Percentiles rank a stretch among this genome's conserved stretches.
phyloP scores from a whole-genome alignment of 805 yeast genomes.

The Lipomyces yamanashiensis region DNA sequence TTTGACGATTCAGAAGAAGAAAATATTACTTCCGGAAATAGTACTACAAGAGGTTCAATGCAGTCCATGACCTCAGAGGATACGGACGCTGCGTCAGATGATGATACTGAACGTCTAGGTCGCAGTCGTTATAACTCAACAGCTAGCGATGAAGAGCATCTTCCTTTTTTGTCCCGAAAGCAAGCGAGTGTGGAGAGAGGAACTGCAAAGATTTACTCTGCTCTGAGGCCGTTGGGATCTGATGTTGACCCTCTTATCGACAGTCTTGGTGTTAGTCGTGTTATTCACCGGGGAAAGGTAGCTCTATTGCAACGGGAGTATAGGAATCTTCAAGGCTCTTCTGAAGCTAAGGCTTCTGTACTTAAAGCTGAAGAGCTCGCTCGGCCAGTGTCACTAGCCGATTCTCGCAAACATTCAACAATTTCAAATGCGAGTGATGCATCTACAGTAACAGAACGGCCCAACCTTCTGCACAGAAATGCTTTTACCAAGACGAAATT shows the following conservation, averaged over 20 bases:
- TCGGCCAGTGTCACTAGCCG: neutral
- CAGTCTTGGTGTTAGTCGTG: slow-evolving; percentile 41
- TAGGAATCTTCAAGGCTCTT: slow-evolving; percentile 18
- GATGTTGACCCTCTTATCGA: slow-evolving; percentile 44
- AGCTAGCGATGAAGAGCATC: slow-evolving; percentile 23
- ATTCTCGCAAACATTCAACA: slow-evolving; percentile 12
- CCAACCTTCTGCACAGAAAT: slow-evolving; percentile 8
- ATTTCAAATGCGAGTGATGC: slow-evolving; percentile 15
- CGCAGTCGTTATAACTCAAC: neutral
- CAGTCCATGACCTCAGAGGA: neutral
- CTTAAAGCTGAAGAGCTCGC: neutral
- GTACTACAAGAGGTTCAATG: neutral
- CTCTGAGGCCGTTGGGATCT: slow-evolving; percentile 40
- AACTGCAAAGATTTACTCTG: slow-evolving; percentile 23
- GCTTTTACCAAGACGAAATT: slow-evolving; percentile 7
- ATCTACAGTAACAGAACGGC: slow-evolving; percentile 11
- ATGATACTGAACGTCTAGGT: neutral
- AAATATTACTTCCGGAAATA: neutral
- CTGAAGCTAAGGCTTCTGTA: neutral
- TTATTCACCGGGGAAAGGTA: slow-evolving; percentile 39
- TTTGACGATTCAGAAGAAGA: slow-evolving; percentile 28
- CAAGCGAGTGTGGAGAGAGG: slow-evolving; percentile 18
- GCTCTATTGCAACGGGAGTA: slow-evolving; percentile 43
- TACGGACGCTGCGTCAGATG: slow-evolving; percentile 2
- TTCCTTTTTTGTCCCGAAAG: slow-evolving; percentile 24